Percentiles rank a stretch among this genome's conserved stretches.
Conservation (phyloP, 2,329 filamentous ascomycete genomes). For the Aspergillus quadricinctus region DNA sequence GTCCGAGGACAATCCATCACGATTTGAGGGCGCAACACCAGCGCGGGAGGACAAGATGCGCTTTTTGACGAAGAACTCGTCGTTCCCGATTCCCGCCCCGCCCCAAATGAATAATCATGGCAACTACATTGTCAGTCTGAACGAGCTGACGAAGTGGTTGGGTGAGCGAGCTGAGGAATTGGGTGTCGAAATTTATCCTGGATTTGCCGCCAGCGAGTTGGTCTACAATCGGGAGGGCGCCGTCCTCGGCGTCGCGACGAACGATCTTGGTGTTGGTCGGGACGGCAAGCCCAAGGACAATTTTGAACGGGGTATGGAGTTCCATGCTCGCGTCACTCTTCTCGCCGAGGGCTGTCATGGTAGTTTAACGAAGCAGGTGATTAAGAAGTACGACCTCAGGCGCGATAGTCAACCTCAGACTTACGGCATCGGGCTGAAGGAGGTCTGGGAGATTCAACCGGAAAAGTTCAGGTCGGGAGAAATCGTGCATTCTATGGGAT, state of each 20-base stretch:
- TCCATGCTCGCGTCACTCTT: conserved; percentile 85
- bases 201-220: conserved; percentile 90
- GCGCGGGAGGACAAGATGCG: conserved; percentile 84
- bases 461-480: conserved; percentile 87
- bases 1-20: conserved; percentile 76
- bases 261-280: conserved; percentile 80
- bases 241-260: conserved; percentile 91
- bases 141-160: conserved; percentile 93
- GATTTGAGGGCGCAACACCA: conserved; percentile 83
- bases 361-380: conserved; percentile 89
- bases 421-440: conserved; percentile 90
- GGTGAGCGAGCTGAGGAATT: conserved; percentile 94
- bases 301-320: conserved; percentile 98
- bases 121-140: conserved; percentile 95
- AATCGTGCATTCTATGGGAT: conserved; percentile 86
- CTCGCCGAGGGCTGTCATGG: conserved; percentile 96
- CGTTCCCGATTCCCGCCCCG: conserved; percentile 78
- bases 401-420: conserved; percentile 90
- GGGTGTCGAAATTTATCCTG: conserved; percentile 93
- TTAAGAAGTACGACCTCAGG: conserved; percentile 88
- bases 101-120: conserved; percentile 98
- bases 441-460: conserved; percentile 93
- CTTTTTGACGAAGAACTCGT: conserved; percentile 76
- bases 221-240: conserved; percentile 82
- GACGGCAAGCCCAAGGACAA: conserved; percentile 80